Conservation (phyloP, 2,329 filamentous ascomycete species). For the Aureobasidium subglaciale region DNA sequence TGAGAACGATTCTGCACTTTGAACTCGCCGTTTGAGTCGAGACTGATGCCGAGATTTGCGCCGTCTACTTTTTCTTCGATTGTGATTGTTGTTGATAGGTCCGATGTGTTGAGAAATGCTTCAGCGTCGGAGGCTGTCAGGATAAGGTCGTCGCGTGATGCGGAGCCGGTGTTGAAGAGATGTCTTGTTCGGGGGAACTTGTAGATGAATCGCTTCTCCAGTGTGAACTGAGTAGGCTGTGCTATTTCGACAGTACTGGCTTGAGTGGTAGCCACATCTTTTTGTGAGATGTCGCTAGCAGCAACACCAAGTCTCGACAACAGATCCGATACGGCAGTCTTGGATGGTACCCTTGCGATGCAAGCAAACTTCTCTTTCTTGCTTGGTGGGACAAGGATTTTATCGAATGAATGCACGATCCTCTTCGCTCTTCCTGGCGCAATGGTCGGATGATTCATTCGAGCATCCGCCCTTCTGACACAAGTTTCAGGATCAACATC, state of each 20-base stretch:
- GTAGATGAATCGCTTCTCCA: constrained; percentile 1
- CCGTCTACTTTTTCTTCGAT: constrained; percentile 18
- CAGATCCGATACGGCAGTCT: neutral
- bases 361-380: constrained; percentile 11
- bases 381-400: neutral
- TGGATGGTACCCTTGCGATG: constrained; percentile 11
- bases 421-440: constrained; percentile 8
- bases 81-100: neutral
- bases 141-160: constrained; percentile 13
- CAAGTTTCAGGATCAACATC: constrained; percentile 6
- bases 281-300: neutral
- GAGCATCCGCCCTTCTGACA: constrained; percentile 8
- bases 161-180: constrained; percentile 15
- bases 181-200: constrained; percentile 16
- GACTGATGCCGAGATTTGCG: constrained; percentile 16
- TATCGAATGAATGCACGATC: constrained; percentile 11
- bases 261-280: neutral
- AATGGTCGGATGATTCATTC: constrained; percentile 16
- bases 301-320: neutral
- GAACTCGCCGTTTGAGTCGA: neutral
- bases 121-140: neutral
- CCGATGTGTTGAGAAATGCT: neutral
- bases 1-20: constrained; percentile 15
- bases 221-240: neutral
- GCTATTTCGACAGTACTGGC: neutral